phyloP scores from a whole-genome alignment of 768 basidiomycete genomes.

The Pilatotrama ljubarskyi region DNA sequence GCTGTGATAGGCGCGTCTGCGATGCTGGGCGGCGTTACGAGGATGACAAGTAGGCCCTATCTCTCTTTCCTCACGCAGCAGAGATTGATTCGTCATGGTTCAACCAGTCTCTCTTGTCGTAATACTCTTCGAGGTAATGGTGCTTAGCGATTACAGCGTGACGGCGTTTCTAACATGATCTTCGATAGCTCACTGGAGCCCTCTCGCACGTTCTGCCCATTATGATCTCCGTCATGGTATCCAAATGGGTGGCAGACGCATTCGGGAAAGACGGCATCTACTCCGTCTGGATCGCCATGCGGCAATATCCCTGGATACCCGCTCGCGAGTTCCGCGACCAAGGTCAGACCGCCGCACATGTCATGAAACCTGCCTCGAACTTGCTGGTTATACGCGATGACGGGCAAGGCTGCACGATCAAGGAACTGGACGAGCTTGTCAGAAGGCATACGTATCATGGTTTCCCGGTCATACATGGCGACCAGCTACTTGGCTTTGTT shows the following conservation, averaged over 20 bases:
- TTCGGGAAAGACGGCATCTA: slow-evolving; percentile 71
- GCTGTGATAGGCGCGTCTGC: slow-evolving; percentile 76
- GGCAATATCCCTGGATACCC: slow-evolving; percentile 70
- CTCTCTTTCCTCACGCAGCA: neutral
- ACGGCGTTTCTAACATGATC: neutral
- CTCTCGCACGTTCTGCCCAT: slow-evolving; percentile 80
- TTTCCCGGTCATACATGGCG: slow-evolving; percentile 60
- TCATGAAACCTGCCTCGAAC: slow-evolving; percentile 56
- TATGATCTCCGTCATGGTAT: slow-evolving; percentile 76
- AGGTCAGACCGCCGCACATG: slow-evolving; percentile 58
- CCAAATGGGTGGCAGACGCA: slow-evolving; percentile 78
- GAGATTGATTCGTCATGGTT: neutral
- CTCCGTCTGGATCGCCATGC: slow-evolving; percentile 70
- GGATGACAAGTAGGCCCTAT: slow-evolving; percentile 64
- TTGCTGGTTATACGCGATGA: slow-evolving; percentile 55
- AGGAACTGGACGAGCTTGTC: slow-evolving; percentile 50
- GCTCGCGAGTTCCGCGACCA: slow-evolving; percentile 64
- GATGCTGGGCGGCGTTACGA: slow-evolving; percentile 74
- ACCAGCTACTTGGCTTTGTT: slow-evolving; percentile 59
- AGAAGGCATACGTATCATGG: slow-evolving; percentile 52
- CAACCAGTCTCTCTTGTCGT: slow-evolving; percentile 68
- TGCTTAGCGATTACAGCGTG: no score
- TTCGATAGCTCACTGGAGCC: slow-evolving; percentile 65
- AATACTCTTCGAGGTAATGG: slow-evolving; percentile 78
- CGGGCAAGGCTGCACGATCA: slow-evolving; percentile 38